Evolutionary conservation across 371 early-diverging fungal genomes (phyloP).

Genomic region (Amoeboradix gromovi): DNA sequence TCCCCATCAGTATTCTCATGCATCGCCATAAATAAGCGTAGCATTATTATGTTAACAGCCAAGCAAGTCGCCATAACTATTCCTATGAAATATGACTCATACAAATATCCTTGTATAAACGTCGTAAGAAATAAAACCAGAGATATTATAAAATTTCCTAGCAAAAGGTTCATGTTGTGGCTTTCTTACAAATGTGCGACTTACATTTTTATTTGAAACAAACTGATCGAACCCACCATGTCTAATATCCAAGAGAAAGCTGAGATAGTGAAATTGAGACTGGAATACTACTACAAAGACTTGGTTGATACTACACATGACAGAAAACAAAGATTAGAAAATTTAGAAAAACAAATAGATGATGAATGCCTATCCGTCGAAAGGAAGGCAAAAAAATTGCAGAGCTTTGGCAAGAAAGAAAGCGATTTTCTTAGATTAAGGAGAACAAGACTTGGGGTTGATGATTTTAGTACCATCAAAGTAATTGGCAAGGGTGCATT

Average conservation of each 20-base stretch:
- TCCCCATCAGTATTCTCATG: neutral
- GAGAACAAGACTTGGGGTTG: slow-evolving; percentile 59
- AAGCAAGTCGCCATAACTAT: neutral
- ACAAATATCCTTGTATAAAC: neutral
- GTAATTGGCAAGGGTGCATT: slow-evolving; percentile 99
- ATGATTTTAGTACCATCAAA: slow-evolving; percentile 80
- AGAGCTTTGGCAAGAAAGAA: slow-evolving; percentile 47
- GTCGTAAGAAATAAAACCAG: neutral
- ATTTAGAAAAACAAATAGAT: neutral
- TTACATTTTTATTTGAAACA: no score
- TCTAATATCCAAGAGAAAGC: no score
- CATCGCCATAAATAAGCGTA: neutral
- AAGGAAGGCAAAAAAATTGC: neutral
- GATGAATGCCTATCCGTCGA: neutral
- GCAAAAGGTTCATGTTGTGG: neutral
- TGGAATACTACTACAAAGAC: neutral
- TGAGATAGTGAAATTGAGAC: neutral
- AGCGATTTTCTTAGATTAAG: slow-evolving; percentile 67
- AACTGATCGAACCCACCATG: no score
- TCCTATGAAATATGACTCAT: neutral
- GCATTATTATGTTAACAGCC: neutral
- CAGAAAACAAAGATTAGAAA: neutral
- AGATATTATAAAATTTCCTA: neutral
- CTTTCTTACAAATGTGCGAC: no score
- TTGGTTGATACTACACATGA: neutral